phyloP scores from a whole-genome alignment of 352 stramenopile genomes.

The Saprolegnia parasitica region DNA sequence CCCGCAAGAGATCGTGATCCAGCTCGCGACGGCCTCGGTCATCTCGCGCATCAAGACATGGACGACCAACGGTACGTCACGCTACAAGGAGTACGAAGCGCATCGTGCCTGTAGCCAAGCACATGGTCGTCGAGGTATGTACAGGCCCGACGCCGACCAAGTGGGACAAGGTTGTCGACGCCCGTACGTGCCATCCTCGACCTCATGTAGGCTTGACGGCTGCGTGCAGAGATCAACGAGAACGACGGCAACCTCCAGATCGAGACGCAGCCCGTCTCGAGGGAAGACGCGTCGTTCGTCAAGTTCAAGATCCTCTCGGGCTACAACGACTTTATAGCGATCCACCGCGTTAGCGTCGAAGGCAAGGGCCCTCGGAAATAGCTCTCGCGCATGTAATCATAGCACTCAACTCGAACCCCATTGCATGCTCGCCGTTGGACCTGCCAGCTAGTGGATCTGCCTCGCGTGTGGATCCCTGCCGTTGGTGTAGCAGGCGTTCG shows the following conservation, averaged over 20 bases:
- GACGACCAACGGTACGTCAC: slow-evolving; percentile 45
- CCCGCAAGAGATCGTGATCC: slow-evolving; percentile 74
- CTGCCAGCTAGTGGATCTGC: neutral
- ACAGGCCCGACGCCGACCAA: slow-evolving; percentile 62
- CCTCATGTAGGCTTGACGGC: neutral
- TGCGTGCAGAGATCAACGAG: slow-evolving; percentile 55
- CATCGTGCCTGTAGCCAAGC: slow-evolving; percentile 38
- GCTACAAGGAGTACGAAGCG: neutral
- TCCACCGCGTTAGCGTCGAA: slow-evolving; percentile 78
- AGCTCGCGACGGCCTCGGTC: slow-evolving; percentile 68
- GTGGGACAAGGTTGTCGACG: slow-evolving; percentile 75
- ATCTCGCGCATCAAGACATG: slow-evolving; percentile 78
- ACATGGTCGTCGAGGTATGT: slow-evolving; percentile 64
- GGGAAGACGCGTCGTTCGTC: slow-evolving; percentile 71
- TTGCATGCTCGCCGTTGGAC: neutral
- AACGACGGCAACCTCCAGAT: slow-evolving; percentile 80
- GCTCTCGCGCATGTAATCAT: neutral
- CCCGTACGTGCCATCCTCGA: slow-evolving; percentile 38
- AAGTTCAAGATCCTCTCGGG: slow-evolving; percentile 80
- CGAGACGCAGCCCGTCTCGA: slow-evolving; percentile 65
- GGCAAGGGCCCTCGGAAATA: slow-evolving; percentile 33
- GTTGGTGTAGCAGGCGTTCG: neutral
- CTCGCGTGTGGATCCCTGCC: neutral
- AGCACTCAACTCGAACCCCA: neutral
- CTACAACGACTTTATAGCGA: slow-evolving; percentile 72